Evolutionary conservation across 78 protist species (phyloP).

Genomic region (Speleostelium caveatum): DNA sequence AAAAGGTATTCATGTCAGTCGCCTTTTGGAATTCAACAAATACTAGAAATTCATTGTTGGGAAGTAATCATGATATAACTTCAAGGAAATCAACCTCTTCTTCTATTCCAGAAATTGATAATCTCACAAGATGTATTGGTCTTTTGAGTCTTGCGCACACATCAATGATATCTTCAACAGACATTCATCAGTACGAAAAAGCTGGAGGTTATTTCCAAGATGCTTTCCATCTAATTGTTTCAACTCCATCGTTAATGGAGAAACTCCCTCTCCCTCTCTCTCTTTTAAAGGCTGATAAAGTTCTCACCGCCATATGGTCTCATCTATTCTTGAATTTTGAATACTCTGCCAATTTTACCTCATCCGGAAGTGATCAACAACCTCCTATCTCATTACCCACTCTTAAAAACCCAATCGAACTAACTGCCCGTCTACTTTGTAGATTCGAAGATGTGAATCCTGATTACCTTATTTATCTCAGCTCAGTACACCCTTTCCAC

Average conservation of each 20-base stretch:
- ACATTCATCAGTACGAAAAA: neutral
- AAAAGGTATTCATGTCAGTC: conserved; percentile 26
- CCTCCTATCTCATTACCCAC: no score
- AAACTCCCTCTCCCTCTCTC: conserved; percentile 19
- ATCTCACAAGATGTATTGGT: neutral
- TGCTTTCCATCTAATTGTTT: conserved; percentile 19
- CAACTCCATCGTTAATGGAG: neutral
- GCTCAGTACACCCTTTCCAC: neutral
- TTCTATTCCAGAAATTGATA: neutral
- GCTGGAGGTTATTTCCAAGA: conserved; percentile 37
- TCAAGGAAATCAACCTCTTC: conserved; percentile 1
- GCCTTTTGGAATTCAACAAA: conserved; percentile 39
- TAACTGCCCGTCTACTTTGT: no score
- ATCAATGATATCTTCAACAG: no score
- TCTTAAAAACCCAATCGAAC: no score
- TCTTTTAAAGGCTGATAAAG: neutral
- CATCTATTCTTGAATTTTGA: conserved; percentile 16
- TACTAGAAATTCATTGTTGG: neutral
- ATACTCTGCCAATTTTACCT: neutral
- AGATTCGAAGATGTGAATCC: no score
- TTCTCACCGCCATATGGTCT: conserved; percentile 34
- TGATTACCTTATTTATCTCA: no score
- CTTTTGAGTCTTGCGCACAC: conserved; percentile 18
- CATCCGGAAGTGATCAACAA: neutral
- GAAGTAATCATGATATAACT: neutral